Conservation (phyloP, 495 filamentous ascomycete species). For the Cercophora sp. region DNA sequence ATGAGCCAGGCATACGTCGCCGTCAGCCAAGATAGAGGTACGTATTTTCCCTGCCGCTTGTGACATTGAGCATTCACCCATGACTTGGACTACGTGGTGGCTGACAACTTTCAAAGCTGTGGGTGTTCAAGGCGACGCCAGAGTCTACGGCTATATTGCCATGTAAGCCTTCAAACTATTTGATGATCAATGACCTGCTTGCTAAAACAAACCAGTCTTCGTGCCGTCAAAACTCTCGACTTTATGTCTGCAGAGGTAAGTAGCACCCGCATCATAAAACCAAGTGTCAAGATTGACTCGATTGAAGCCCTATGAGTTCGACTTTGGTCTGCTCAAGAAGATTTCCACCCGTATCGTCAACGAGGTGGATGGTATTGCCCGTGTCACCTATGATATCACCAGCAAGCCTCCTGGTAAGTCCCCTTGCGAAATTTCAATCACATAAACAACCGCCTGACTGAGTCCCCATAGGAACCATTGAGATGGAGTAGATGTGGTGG, state of each 20-base stretch:
- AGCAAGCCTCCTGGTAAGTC: constrained; percentile 68
- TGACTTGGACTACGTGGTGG: neutral
- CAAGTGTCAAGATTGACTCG: neutral
- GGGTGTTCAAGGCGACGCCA: constrained; percentile 55
- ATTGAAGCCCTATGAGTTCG: constrained; percentile 54
- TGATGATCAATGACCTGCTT: neutral
- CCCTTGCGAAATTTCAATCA: neutral
- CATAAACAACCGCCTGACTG: neutral
- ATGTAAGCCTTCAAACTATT: constrained; percentile 3
- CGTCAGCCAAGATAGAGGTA: constrained; percentile 62
- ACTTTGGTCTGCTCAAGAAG: constrained; percentile 61
- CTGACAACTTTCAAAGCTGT: constrained; percentile 1
- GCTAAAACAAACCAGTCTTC: constrained; percentile 33
- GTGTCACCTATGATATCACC: constrained; percentile 57
- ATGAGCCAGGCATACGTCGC: constrained; percentile 66
- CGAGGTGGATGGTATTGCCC: constrained; percentile 63
- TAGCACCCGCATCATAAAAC: neutral
- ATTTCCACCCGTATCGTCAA: constrained; percentile 76
- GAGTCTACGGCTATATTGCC: constrained; percentile 50
- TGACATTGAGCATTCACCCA: constrained; percentile 12
- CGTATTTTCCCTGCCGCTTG: constrained; percentile 71
- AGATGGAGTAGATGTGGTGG: constrained; percentile 8
- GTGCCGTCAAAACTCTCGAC: constrained; percentile 73
- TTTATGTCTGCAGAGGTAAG: constrained; percentile 64
- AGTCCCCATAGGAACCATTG: neutral